These are phyloP conservation scores for Byssothecium circinans DNA, from an alignment of 2,329 filamentous ascomycete genomes.

Conservation along the genomic window DNA sequence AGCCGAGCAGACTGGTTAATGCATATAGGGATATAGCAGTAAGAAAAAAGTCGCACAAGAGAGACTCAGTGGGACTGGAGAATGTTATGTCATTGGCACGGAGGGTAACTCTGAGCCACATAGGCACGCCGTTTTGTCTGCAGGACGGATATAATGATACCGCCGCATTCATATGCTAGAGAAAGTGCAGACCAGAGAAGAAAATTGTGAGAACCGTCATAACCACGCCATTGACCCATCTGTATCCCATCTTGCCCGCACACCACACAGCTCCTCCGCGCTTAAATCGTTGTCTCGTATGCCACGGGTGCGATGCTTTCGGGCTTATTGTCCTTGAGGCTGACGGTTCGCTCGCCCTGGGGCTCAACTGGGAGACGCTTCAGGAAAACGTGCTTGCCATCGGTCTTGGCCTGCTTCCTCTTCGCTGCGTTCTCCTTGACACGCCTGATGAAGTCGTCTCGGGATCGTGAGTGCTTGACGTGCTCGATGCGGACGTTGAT, in stretches of 20 bases:
- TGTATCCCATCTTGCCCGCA: constrained; percentile 41
- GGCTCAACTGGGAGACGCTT: constrained; percentile 87
- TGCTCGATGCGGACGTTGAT: constrained; percentile 99
- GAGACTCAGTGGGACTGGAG: constrained; percentile 18
- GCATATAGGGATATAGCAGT: too few relatives aligned
- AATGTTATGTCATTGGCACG: constrained; percentile 40
- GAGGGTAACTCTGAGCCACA: constrained; percentile 41
- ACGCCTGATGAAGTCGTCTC: constrained; percentile 93
- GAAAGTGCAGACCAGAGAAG: constrained; percentile 43
- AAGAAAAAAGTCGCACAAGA: too few relatives aligned
- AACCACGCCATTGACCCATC: constrained; percentile 45
- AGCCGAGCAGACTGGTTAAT: too few relatives aligned
- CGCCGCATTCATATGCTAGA: constrained; percentile 43
- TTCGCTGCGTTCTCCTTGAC: constrained; percentile 95
- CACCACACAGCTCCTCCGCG: constrained; percentile 30
- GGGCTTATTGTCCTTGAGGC: constrained; percentile 77
- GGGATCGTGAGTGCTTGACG: constrained; percentile 88
- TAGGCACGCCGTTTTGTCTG: constrained; percentile 39
- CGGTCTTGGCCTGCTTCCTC: constrained; percentile 89
- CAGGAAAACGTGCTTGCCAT: constrained; percentile 83
- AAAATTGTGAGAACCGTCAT: constrained; percentile 43
- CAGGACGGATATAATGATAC: constrained; percentile 31
- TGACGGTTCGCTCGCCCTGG: constrained; percentile 78
- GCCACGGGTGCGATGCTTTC: constrained; percentile 89
- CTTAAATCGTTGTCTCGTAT: constrained; percentile 98